Conservation (phyloP, 495 filamentous ascomycete genomes). For the Ascobolus immersus region DNA sequence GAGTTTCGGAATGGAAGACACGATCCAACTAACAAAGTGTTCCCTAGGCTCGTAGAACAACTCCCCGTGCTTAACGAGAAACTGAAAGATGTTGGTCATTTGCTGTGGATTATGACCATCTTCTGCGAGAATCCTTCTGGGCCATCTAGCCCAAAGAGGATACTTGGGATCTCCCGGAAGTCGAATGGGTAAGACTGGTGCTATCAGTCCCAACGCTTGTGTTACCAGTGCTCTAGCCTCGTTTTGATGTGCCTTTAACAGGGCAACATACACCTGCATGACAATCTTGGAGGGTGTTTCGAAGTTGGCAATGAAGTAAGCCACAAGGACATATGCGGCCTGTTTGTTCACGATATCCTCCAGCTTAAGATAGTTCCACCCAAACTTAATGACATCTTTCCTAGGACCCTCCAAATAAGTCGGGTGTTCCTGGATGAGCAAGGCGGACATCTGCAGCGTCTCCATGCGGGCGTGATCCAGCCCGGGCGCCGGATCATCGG, state of each 20-base stretch:
- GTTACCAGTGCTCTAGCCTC: conserved; percentile 81
- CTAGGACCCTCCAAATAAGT: conserved; percentile 62
- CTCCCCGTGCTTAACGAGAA: conserved; percentile 73
- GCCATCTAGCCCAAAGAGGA: conserved; percentile 70
- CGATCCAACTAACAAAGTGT: conserved; percentile 66
- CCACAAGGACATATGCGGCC: conserved; percentile 87
- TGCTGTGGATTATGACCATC: conserved; percentile 94
- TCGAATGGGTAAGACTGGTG: conserved; percentile 71
- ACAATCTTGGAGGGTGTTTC: conserved; percentile 93
- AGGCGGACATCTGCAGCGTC: conserved; percentile 71
- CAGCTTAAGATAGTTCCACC: conserved; percentile 90
- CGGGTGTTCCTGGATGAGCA: conserved; percentile 83
- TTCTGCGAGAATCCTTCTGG: conserved; percentile 72
- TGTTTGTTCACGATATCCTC: conserved; percentile 99
- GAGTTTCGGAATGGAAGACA: conserved; percentile 54
- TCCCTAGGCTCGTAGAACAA: conserved; percentile 89
- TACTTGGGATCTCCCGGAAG: conserved; percentile 32
- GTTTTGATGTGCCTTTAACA: conserved; percentile 78
- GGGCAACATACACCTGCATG: conserved; percentile 70
- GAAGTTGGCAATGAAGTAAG: conserved; percentile 90
- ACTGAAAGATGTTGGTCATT: conserved; percentile 90
- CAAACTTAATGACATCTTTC: conserved; percentile 97
- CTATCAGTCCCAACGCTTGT: conserved; percentile 79
- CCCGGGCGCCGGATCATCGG: conserved; percentile 59
- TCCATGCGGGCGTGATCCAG: conserved; percentile 95